Evolutionary conservation across 805 yeast species (phyloP).

Genomic region (Wickerhamiella occidentalis): DNA sequence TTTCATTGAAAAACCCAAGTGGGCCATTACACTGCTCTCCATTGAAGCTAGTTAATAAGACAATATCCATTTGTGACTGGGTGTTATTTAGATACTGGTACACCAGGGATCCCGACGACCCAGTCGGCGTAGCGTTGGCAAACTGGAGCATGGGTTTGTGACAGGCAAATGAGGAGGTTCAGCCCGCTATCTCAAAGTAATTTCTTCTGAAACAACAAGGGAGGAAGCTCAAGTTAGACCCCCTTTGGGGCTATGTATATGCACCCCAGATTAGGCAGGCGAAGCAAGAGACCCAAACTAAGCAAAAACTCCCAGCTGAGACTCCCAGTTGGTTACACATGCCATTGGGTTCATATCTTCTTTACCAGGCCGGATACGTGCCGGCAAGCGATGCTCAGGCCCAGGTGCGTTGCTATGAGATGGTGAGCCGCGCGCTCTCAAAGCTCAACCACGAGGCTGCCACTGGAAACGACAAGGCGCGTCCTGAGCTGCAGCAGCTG

Average conservation of each 20-base stretch:
- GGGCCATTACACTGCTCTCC: background rate
- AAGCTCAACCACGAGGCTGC: constrained; percentile 17
- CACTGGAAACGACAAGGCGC: constrained; percentile 15
- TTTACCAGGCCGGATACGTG: constrained; percentile 24
- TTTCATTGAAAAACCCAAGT: background rate
- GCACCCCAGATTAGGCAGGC: too few species aligned
- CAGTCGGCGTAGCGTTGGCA: background rate
- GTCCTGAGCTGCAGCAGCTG: constrained; percentile 16
- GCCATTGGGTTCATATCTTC: constrained; percentile 20
- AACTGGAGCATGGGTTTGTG: background rate
- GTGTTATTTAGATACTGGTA: background rate
- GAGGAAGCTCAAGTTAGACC: background rate
- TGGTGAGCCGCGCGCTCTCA: constrained; percentile 21
- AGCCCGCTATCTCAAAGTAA: background rate
- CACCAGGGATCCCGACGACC: background rate
- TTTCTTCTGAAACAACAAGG: background rate
- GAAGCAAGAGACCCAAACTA: too few species aligned
- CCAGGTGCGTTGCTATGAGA: constrained; percentile 25
- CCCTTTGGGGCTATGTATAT: too few species aligned
- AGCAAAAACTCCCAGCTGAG: too few species aligned
- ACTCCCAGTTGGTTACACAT: too few species aligned
- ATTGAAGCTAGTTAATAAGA: background rate
- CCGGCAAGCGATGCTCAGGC: constrained; percentile 27
- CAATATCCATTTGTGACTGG: background rate
- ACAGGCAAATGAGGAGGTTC: too few species aligned